These are phyloP conservation scores for Ceratonia siliqua DNA, from an alignment of 306 rosid species.

Conservation along the genomic window DNA sequence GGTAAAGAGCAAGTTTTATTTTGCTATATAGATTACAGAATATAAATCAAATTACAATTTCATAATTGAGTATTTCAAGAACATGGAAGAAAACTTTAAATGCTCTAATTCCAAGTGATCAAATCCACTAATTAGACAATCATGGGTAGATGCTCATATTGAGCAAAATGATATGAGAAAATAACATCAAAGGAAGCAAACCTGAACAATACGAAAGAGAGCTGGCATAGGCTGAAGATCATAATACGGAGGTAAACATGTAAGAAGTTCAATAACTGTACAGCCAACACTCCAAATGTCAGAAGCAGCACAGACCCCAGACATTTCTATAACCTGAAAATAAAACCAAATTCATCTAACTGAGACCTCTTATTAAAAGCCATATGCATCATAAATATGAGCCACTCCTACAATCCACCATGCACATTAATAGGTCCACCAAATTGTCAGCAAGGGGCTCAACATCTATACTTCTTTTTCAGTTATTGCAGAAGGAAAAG, in stretches of 20 bases:
- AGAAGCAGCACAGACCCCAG: slow-evolving; percentile 99
- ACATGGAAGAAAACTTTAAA: slow-evolving; percentile 20
- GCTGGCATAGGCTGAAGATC: slow-evolving; percentile 99
- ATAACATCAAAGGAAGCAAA: slow-evolving; percentile 31
- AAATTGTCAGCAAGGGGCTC: slow-evolving; percentile 24
- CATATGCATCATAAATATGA: slow-evolving; percentile 24
- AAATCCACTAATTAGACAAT: slow-evolving; percentile 11
- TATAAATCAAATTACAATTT: slow-evolving; percentile 10
- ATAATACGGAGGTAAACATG: slow-evolving; percentile 96
- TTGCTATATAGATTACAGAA: not conserved
- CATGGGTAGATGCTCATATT: slow-evolving; percentile 1
- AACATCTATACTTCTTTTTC: slow-evolving; percentile 4
- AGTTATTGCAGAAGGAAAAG: not conserved
- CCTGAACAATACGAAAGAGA: slow-evolving; percentile 98
- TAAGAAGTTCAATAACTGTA: slow-evolving; percentile 97
- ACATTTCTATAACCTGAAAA: slow-evolving; percentile 97
- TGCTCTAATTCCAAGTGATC: slow-evolving; percentile 6
- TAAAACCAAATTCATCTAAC: slow-evolving; percentile 31
- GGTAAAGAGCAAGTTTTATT: not conserved
- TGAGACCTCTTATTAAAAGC: slow-evolving; percentile 22
- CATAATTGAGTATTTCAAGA: slow-evolving; percentile 26
- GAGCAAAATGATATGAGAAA: slow-evolving; percentile 16
- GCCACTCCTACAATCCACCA: slow-evolving; percentile 18
- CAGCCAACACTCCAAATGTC: slow-evolving; percentile 99
- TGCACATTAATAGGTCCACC: no score